Percentiles rank a stretch among this genome's conserved stretches.
These are phyloP conservation scores for Gymnopilus junonius DNA, from an alignment of 768 basidiomycete genomes.

Conservation along the genomic window DNA sequence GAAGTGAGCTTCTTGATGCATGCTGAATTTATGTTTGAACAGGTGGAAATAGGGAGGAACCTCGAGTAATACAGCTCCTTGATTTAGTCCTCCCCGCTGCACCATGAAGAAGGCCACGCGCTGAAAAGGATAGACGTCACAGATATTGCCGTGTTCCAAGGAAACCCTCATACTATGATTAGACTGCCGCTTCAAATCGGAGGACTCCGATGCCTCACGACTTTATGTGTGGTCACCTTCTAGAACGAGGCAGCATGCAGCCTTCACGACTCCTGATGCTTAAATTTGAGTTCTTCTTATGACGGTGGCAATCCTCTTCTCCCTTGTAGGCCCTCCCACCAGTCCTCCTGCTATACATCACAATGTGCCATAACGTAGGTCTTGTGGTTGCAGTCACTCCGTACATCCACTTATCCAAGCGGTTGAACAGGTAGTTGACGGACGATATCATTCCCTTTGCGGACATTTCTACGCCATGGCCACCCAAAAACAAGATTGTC, in stretches of 20 bases:
- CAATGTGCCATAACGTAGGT: constrained; percentile 79
- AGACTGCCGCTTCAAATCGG: constrained; percentile 25
- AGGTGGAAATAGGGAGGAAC: constrained; percentile 4
- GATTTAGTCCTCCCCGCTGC: neutral
- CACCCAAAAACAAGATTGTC: constrained; percentile 70
- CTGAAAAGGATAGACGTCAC: constrained; percentile 6
- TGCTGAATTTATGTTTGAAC: constrained; percentile 8
- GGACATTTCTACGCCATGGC: constrained; percentile 77
- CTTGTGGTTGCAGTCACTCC: neutral
- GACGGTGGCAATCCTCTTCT: constrained; percentile 23
- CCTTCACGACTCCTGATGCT: constrained; percentile 26
- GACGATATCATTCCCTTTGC: constrained; percentile 71
- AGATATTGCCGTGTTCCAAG: constrained; percentile 14
- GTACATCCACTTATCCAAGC: constrained; percentile 4
- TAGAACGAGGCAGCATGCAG: constrained; percentile 49
- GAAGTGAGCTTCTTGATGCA: constrained; percentile 6
- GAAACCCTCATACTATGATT: constrained; percentile 26
- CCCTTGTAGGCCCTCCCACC: constrained; percentile 24
- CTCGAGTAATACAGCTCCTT: constrained; percentile 3
- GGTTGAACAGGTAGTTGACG: constrained; percentile 69
- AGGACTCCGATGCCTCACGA: constrained; percentile 47
- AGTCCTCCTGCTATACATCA: constrained; percentile 19
- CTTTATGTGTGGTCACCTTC: constrained; percentile 32
- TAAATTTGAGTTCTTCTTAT: constrained; percentile 27
- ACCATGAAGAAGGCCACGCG: constrained; percentile 4